Base-by-base conservation (phyloP, 176 grass and related monocot species). In the Elaeis guineensis region DNA sequence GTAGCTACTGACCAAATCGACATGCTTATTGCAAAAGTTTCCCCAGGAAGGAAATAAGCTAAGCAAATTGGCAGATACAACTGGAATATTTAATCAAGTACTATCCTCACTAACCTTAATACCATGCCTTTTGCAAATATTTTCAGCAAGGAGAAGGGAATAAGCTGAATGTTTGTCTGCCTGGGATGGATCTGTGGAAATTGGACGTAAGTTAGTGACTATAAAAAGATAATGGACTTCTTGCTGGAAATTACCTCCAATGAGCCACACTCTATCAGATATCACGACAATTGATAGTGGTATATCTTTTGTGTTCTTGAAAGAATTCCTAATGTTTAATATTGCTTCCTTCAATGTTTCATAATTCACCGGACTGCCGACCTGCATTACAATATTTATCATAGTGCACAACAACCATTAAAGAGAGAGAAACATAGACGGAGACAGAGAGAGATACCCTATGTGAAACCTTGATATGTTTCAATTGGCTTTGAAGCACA, bases 81-180 rank as follows among this genome's bases (percentile, higher is more conserved):
- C 24, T 66, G 21, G 63, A 68, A 54, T 48, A 21, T 69, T 32
- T 26, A 72, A 59, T 61, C 69, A 70, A 58, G 69, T 35, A 39
- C 77, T 19, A 65, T 54, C 25, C 24, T 24, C 63, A 81, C 92
- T 61, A 52, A 91, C 92, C 80, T 83, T 70, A 75, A 97, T 73
- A 11, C 62, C 73, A 76, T 91, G 81, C 82, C 72, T 91, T 57
- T 89, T 66, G 79, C 93, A 97, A 72, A 97, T 97, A 63, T 74
- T 89, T 83, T 97, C 87, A 83, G 84, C 87, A 78, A 91, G 87
- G 61, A 97, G 80, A 75, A 97, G 74, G 20, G 83, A 88, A 80
- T 97, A 89, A 71, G 93, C 87, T 50, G 83, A 80, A 62, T 97
- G 87, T 75, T 97, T 97, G 78, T 97, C 87, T 65, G 79, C 84